Conservation (phyloP, 352 stramenopile species). For the Globisporangium nagaii region DNA sequence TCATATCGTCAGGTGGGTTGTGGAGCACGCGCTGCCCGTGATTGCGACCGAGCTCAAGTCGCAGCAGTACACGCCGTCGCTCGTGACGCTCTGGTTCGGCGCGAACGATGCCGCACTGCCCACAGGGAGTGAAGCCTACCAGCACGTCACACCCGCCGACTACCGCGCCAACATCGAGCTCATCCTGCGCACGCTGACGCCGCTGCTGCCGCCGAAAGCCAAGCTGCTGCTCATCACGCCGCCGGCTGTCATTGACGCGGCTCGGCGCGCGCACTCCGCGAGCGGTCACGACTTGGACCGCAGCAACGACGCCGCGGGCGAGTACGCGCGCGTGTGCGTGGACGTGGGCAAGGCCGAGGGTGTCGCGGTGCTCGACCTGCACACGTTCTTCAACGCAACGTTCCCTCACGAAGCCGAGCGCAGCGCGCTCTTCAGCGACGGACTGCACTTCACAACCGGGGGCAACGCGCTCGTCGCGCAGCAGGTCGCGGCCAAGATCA, state of each 20-base stretch:
- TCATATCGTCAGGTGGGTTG: slow-evolving; percentile 45
- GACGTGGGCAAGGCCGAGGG: slow-evolving; percentile 22
- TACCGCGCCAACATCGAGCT: slow-evolving; percentile 36
- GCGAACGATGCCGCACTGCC: slow-evolving; percentile 58
- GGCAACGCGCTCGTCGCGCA: slow-evolving; percentile 44
- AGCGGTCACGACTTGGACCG: slow-evolving; percentile 24
- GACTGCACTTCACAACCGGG: slow-evolving; percentile 43
- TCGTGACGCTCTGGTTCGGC: slow-evolving; percentile 66
- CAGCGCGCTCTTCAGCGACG: slow-evolving; percentile 35
- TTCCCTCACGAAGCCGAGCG: slow-evolving; percentile 16
- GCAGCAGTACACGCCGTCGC: slow-evolving; percentile 23
- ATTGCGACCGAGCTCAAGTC: slow-evolving; percentile 29
- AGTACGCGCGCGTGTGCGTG: slow-evolving; percentile 42
- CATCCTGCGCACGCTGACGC: slow-evolving; percentile 21
- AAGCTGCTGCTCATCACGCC: slow-evolving; percentile 53
- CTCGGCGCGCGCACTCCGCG: slow-evolving; percentile 10
- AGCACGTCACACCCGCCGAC: slow-evolving; percentile 43
- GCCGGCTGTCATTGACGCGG: slow-evolving; percentile 40
- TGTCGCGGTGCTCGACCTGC: slow-evolving; percentile 34
- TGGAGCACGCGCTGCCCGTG: slow-evolving; percentile 31
- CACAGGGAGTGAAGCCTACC: slow-evolving; percentile 10
- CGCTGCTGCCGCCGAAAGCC: slow-evolving; percentile 15
- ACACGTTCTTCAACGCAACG: slow-evolving; percentile 42
- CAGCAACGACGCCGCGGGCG: slow-evolving; percentile 26
- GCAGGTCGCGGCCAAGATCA: slow-evolving; percentile 30